Evolutionary conservation across 495 filamentous ascomycete genomes (phyloP), one percentile per base, ranked within the genome.

Genomic region (Lophiostoma macrostomum): DNA sequence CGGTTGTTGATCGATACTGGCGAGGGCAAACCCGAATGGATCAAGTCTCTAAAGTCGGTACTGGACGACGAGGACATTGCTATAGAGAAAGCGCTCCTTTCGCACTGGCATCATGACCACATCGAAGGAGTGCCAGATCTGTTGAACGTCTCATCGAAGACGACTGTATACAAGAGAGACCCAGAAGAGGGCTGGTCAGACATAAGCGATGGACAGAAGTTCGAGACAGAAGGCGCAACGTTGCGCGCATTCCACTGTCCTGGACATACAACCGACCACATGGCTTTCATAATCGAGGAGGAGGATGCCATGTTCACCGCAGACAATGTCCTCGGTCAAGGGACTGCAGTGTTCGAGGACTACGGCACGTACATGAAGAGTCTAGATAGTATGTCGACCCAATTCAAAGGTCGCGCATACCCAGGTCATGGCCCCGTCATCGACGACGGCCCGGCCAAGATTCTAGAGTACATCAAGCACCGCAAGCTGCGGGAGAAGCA

Each of bases 321-420:
- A 31, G 93, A 98, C 63, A 96, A 93, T 60, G 88, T 98, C 25
- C 78, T 98, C 3, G 93, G 93, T 0, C 90, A 96, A 50, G 93
- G 93, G 1, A 96, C 93, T 3, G 82, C 87, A 24, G 90, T 96
- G 11, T 96, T 96, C 64, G 90, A 95, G 69, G 84, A 95, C 50
- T 74, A 96, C 1, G 69, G 67, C 5, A 71, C 70, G 3, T 98
- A 96, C 64, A 70, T 96, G 50, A 57, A 62, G n/a, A 89, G 82
- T 41, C 68, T 98, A 12, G 72, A 83, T 44, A 74, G 73, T 49
- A 95, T 96, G 88, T 71, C 75, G 38, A 61, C 68, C 14, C 69
- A 81, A 16, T 85, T 86, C 50, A 57, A 50, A 4, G 86, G 86
- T 1, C 75, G 81, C n/a, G 90, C 80, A 3, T 97, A 95, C 65